Base-by-base conservation (phyloP, 352 stramenopile genomes). In the Globisporangium echinulatum region DNA sequence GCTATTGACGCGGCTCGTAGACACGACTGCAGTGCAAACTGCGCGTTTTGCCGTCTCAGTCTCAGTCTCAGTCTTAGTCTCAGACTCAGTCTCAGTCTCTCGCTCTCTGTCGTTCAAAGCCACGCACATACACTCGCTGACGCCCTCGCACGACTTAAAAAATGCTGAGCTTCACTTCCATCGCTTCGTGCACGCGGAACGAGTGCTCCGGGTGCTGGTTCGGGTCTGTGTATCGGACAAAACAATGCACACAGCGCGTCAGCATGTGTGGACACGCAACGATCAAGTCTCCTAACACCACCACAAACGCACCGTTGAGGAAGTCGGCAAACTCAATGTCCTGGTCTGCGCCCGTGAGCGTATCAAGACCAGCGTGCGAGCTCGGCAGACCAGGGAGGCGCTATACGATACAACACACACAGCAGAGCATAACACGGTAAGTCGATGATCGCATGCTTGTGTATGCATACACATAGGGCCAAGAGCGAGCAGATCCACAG, bases 161-260 rank as follows among this genome's bases (percentile, higher is more conserved):
- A 68, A 94, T 92, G 60, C 79, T 74, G 49, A 94, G 72, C 77
- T 94, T 94, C 63, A 94, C 85, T 73, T 94, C 85, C 83, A 94
- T 94, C 50, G 83, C 82, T 50, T 92, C 83, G 69, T 94, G 85
- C 9, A 94, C 82, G 62, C 79, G 79, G 76, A 92, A 94, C 52
- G 68, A 72, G 69, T 82, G 80, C 64, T 91, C 82, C 37, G 82
- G 82, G 73, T 88, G 75, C 60, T 94, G 81, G 59, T 84, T 70
- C 8, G 82, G 83, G 68, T 92, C 85, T 92, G 64, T 13, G 43
- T 15, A 55, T 19, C 8, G 5, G 9, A 43, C 5, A 43, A 38
- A 7, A 3, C 11, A 15, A 33, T 3, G 25, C 15, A 64, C 19
- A 36, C 39, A 47, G 42, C 15, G 43, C 8, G 46, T 50, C 52